Conservation (phyloP, 1,139 yeast genomes). For the Candida sanyaensis region DNA sequence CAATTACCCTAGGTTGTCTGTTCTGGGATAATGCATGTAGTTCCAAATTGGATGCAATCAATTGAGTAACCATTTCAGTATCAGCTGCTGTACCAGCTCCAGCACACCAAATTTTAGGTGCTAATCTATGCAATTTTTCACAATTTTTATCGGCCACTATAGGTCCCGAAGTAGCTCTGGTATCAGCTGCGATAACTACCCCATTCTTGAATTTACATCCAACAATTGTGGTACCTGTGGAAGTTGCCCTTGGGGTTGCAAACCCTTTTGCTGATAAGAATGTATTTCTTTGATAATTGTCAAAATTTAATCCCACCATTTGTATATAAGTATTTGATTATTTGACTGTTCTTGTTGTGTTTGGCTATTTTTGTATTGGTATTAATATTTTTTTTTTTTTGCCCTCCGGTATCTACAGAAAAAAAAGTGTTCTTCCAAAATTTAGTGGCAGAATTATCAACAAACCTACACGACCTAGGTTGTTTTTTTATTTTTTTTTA, state of each 20-base stretch:
- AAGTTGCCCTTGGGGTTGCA: constrained; percentile 82
- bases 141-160: constrained; percentile 98
- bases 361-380: not conserved
- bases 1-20: constrained; percentile 89
- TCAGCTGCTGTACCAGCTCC: constrained; percentile 99
- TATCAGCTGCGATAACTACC: constrained; percentile 97
- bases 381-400: not conserved
- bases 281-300: constrained; percentile 86
- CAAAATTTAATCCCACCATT: constrained; percentile 93
- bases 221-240: constrained; percentile 98
- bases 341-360: not conserved
- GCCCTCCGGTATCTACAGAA: not conserved
- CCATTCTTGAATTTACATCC: constrained; percentile 93
- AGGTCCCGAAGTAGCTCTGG: constrained; percentile 94
- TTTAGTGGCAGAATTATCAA: not conserved
- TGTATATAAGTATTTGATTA: not conserved
- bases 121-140: constrained; percentile 88
- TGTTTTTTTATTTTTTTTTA: no score
- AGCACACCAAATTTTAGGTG: constrained; percentile 98
- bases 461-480: no score
- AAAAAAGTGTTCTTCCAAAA: no score
- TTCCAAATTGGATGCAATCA: constrained; percentile 88
- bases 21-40: constrained; percentile 81
- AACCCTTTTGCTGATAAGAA: constrained; percentile 71
- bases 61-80: constrained; percentile 93